phyloP scores from a whole-genome alignment of 1,284 basidiomycete species.

The Fomitopsis schrenkii region DNA sequence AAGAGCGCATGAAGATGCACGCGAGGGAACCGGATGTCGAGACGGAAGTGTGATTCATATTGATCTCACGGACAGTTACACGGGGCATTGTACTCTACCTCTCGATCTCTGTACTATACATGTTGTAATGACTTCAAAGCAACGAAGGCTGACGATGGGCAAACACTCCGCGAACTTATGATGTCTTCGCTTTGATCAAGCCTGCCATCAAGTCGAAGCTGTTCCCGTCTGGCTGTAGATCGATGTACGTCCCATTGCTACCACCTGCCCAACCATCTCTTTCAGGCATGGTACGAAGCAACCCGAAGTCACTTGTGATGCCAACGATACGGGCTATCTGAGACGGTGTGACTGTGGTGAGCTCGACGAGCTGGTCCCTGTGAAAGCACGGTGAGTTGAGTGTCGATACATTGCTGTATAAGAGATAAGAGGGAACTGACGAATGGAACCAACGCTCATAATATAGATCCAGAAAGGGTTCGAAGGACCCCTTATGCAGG shows the following conservation, averaged over 20 bases:
- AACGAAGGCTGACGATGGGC: background rate
- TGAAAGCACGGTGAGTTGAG: background rate
- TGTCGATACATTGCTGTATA: background rate
- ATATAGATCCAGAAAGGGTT: conserved; percentile 78
- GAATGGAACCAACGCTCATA: conserved; percentile 84
- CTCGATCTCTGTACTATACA: background rate
- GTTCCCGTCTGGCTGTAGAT: conserved; percentile 92
- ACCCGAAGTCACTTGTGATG: conserved; percentile 85
- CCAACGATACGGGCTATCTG: conserved; percentile 75
- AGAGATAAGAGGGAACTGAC: conserved; percentile 42
- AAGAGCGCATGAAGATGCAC: conserved; percentile 32
- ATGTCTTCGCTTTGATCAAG: conserved; percentile 68
- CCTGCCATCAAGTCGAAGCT: conserved; percentile 95
- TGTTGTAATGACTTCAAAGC: background rate
- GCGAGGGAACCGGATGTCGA: conserved; percentile 30
- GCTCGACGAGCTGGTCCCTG: conserved; percentile 82
- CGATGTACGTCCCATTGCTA: conserved; percentile 41
- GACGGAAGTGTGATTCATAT: conserved; percentile 28
- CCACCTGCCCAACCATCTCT: conserved; percentile 32
- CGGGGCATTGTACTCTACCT: background rate
- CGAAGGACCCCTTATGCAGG: conserved; percentile 61
- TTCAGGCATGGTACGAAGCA: conserved; percentile 79
- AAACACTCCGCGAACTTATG: background rate
- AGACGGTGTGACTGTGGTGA: conserved; percentile 74
- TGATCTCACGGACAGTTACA: background rate